Percentiles rank a stretch among this genome's conserved stretches.
Evolutionary conservation across 371 early-diverging fungal genomes (phyloP).

Genomic region (Coemansia sp.): DNA sequence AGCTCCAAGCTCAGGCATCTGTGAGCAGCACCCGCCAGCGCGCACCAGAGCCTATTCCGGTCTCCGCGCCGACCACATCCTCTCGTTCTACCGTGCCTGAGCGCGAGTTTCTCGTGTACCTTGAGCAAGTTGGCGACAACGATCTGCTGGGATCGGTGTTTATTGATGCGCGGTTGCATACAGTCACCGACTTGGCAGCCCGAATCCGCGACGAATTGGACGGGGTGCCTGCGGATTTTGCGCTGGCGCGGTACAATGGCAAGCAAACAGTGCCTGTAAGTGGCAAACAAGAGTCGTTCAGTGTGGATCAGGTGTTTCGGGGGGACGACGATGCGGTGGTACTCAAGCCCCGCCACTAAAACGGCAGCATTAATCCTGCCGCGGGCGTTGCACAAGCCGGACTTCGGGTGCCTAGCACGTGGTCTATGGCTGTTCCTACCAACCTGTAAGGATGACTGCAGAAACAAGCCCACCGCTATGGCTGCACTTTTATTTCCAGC

Average conservation of each 20-base stretch:
- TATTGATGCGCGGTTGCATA: conserved; percentile 21
- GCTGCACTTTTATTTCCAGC: not conserved
- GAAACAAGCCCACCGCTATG: not conserved
- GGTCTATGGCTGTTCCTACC: not conserved
- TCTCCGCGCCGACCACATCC: not conserved
- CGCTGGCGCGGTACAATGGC: conserved; percentile 61
- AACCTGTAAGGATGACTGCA: conserved; percentile 2
- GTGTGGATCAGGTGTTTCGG: conserved; percentile 26
- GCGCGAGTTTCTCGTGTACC: conserved; percentile 40
- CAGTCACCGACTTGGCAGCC: conserved; percentile 14
- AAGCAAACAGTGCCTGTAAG: conserved; percentile 63
- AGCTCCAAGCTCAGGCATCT: conserved; percentile 33
- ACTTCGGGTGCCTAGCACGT: conserved; percentile 11
- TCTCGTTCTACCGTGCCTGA: conserved; percentile 1
- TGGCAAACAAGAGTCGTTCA: conserved; percentile 58
- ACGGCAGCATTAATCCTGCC: not conserved
- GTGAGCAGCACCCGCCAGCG: conserved; percentile 11
- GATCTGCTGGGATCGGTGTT: conserved; percentile 36
- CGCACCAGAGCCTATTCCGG: not conserved
- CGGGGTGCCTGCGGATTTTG: conserved; percentile 57
- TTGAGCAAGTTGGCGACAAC: conserved; percentile 9
- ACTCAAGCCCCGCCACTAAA: not conserved
- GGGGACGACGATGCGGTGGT: conserved; percentile 31
- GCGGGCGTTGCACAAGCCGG: not conserved
- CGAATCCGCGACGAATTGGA: conserved; percentile 59